These are phyloP conservation scores for Cyberlindnera galapagoensis DNA, from an alignment of 805 yeast species.

Conservation along the genomic window DNA sequence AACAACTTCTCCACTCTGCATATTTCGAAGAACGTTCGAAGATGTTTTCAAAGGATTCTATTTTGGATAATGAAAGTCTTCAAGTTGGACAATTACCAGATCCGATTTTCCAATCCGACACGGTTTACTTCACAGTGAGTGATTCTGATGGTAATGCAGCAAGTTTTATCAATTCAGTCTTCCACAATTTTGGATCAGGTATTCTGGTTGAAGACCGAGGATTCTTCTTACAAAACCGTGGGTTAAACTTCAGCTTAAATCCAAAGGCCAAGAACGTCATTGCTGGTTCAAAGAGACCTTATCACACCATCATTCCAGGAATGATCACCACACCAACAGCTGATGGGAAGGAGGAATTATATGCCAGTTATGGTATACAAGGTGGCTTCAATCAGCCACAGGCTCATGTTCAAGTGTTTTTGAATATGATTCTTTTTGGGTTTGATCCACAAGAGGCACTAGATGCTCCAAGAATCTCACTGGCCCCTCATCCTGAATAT, in stretches of 20 bases:
- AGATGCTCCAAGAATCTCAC: constrained; percentile 69
- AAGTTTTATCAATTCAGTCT: constrained; percentile 73
- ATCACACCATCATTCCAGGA: constrained; percentile 81
- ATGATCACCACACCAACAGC: constrained; percentile 49
- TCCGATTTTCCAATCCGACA: constrained; percentile 54
- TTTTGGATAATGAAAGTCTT: constrained; percentile 35
- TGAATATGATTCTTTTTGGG: constrained; percentile 58
- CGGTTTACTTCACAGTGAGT: constrained; percentile 60
- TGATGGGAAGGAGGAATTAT: constrained; percentile 38
- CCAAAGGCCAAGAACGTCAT: constrained; percentile 51
- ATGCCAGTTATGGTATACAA: constrained; percentile 75
- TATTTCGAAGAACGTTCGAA: constrained; percentile 46
- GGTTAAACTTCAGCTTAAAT: constrained; percentile 63
- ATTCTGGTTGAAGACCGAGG: constrained; percentile 61
- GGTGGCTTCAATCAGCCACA: constrained; percentile 88
- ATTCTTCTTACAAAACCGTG: constrained; percentile 69
- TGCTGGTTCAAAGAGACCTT: constrained; percentile 67
- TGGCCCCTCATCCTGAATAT: constrained; percentile 44
- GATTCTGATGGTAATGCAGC: constrained; percentile 74
- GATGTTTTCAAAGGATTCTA: constrained; percentile 34
- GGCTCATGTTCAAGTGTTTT: constrained; percentile 72
- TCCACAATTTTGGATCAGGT: constrained; percentile 62
- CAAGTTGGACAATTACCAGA: constrained; percentile 49
- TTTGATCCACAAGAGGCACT: constrained; percentile 66
- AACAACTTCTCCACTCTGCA: constrained; percentile 38